Conservation (phyloP, 2,329 filamentous ascomycete genomes). For the Xenoacremonium recifei region DNA sequence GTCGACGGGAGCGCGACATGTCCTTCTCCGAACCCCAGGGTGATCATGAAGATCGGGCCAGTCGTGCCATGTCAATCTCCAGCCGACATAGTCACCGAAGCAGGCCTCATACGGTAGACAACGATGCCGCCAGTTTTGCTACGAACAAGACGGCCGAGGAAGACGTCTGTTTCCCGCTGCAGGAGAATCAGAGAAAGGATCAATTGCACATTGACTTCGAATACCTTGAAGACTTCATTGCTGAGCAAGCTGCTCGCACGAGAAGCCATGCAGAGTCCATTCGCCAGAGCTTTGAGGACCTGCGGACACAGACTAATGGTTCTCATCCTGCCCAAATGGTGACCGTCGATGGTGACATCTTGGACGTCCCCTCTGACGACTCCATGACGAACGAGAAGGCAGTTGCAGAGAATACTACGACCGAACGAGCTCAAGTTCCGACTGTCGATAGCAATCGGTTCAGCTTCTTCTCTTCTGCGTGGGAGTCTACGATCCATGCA, state of each 20-base stretch:
- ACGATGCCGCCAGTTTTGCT: slow-evolving; percentile 60
- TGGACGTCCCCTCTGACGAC: slow-evolving; percentile 50
- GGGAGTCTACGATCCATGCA: slow-evolving; percentile 90
- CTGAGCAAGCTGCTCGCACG: slow-evolving; percentile 49
- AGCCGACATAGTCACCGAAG: slow-evolving; percentile 61
- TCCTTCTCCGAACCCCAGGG: slow-evolving; percentile 50
- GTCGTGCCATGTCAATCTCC: slow-evolving; percentile 68
- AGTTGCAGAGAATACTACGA: slow-evolving; percentile 28
- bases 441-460: slow-evolving; percentile 73
- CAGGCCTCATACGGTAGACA: slow-evolving; percentile 58
- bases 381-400: slow-evolving; percentile 48
- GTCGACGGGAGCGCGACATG: slow-evolving; percentile 75
- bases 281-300: slow-evolving; percentile 30
- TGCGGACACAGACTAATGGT: slow-evolving; percentile 27
- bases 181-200: slow-evolving; percentile 63
- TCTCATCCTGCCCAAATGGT: slow-evolving; percentile 37
- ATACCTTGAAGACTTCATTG: slow-evolving; percentile 87
- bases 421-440: slow-evolving; percentile 37
- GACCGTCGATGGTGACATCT: slow-evolving; percentile 56
- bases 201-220: slow-evolving; percentile 89
- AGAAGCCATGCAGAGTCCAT: slow-evolving; percentile 50
- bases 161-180: slow-evolving; percentile 85
- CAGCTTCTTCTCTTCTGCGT: slow-evolving; percentile 94
- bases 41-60: slow-evolving; percentile 50
- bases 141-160: slow-evolving; percentile 75